A percentile compares a stretch with the other conserved stretches of the same genome.
Evolutionary conservation across 106 monocot genomes (phyloP).

Genomic region (Dendrobium chrysotoxum): DNA sequence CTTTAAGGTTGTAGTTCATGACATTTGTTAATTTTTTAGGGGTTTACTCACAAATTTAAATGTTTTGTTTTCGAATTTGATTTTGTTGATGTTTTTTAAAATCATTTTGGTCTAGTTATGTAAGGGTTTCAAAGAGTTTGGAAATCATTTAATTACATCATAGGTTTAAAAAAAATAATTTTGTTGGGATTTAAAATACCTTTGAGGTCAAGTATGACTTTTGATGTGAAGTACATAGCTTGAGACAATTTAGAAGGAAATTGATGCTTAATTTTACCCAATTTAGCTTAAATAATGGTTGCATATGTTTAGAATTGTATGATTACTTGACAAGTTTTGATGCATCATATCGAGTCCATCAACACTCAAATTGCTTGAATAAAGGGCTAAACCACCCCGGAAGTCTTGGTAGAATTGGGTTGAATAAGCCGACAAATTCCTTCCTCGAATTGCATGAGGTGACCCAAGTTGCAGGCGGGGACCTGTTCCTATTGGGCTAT

Average conservation of each 20-base stretch:
- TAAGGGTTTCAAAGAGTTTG: background rate
- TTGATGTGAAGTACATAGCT: background rate
- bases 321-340: no score
- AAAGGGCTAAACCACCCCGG: no score
- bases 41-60: background rate
- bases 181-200: background rate
- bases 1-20: background rate
- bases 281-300: no score
- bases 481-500: no score
- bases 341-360: no score
- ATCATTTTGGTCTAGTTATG: background rate
- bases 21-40: background rate
- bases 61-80: background rate
- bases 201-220: background rate
- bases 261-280: no score
- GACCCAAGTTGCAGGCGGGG: no score
- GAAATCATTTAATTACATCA: background rate
- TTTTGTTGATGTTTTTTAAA: background rate
- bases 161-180: background rate
- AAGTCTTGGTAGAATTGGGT: no score
- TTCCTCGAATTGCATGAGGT: no score
- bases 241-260: background rate
- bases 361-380: no score
- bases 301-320: no score
- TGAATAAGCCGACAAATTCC: no score